phyloP scores from a whole-genome alignment of 2,329 filamentous ascomycete species.

The Paracorniculantispora psalliotae region DNA sequence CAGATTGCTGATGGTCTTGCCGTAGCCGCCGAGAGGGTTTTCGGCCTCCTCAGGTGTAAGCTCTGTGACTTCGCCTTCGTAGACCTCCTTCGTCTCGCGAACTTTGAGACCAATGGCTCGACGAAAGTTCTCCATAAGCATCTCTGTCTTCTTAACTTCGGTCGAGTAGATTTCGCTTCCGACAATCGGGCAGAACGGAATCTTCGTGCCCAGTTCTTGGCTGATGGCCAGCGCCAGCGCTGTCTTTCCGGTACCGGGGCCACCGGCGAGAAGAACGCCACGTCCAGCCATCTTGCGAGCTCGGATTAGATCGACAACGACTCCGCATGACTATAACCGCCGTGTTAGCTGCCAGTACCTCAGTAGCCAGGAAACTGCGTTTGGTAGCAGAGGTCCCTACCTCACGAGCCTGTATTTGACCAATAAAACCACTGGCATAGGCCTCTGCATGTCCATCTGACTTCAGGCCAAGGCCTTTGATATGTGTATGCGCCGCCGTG shows the following conservation, averaged over 20 bases:
- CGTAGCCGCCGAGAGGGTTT: conserved; percentile 94
- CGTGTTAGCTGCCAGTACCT: background rate
- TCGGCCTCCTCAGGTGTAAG: conserved; percentile 96
- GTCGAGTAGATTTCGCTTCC: conserved; percentile 97
- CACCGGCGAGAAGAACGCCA: conserved; percentile 87
- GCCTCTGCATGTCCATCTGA: conserved; percentile 80
- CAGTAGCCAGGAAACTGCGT: background rate
- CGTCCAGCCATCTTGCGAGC: conserved; percentile 97
- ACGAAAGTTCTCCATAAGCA: conserved; percentile 98
- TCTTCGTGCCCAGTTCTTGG: conserved; percentile 95
- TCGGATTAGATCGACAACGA: conserved; percentile 92
- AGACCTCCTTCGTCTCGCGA: conserved; percentile 97
- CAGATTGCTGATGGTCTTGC: conserved; percentile 93
- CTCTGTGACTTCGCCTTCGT: conserved; percentile 97
- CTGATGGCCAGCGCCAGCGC: conserved; percentile 91
- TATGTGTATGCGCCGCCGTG: conserved; percentile 95
- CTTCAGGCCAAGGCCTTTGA: conserved; percentile 87
- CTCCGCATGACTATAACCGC: conserved; percentile 71
- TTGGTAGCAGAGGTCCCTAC: conserved; percentile 41
- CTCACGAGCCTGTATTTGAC: conserved; percentile 83
- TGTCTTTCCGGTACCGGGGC: conserved; percentile 95
- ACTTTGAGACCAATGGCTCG: conserved; percentile 94
- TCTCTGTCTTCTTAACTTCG: conserved; percentile 99
- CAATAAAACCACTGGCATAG: conserved; percentile 78
- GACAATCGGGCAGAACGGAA: conserved; percentile 96